These are phyloP conservation scores for Apiospora hydei DNA, from an alignment of 2,329 filamentous ascomycete genomes.

Conservation along the genomic window DNA sequence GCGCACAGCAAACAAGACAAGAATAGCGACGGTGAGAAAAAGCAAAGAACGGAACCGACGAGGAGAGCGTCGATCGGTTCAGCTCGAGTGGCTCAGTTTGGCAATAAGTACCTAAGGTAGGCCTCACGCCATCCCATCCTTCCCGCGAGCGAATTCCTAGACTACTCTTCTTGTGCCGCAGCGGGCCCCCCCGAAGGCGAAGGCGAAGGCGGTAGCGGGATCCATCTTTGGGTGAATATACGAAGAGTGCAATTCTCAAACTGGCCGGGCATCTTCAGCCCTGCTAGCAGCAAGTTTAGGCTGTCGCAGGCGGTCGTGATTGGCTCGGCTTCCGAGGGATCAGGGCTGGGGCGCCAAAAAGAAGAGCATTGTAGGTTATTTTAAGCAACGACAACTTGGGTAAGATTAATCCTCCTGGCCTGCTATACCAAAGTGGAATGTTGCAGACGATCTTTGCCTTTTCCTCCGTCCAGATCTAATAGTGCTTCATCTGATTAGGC, in stretches of 20 bases:
- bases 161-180: neutral
- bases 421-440: neutral
- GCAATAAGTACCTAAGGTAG: neutral
- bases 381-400: neutral
- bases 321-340: neutral
- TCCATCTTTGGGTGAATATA: conserved; percentile 1
- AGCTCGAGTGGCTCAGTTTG: conserved; percentile 10
- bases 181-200: neutral
- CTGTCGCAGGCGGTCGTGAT: conserved; percentile 3
- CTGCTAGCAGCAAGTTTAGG: conserved; percentile 17
- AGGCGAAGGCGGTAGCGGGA: neutral
- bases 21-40: conserved; percentile 15
- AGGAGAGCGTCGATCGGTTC: conserved; percentile 9
- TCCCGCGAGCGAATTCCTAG: neutral
- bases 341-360: neutral
- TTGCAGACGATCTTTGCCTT: neutral
- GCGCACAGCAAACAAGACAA: neutral
- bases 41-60: conserved; percentile 7
- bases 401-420: neutral
- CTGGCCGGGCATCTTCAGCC: neutral
- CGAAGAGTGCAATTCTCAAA: conserved; percentile 12
- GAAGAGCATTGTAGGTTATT: neutral
- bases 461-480: neutral
- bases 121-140: conserved; percentile 4
- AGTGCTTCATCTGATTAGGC: neutral